phyloP scores from a whole-genome alignment of 179 eudicot genomes.

The Dionaea muscipula region DNA sequence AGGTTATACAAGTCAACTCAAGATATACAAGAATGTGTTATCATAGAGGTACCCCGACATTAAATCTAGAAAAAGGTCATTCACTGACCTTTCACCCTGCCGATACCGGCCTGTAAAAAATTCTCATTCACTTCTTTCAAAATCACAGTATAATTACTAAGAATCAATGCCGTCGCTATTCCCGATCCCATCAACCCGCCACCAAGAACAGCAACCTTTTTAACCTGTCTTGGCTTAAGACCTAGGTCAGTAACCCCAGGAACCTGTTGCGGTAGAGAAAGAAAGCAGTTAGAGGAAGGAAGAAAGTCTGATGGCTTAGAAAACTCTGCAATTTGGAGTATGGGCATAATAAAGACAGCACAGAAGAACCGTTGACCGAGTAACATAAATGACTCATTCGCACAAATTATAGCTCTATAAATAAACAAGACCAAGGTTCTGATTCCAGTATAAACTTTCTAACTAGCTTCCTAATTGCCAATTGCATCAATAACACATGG shows the following conservation, averaged over 20 bases:
- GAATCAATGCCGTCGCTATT: conserved; percentile 81
- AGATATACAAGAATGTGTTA: not conserved
- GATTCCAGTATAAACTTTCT: too few species aligned
- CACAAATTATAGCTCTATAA: too few species aligned
- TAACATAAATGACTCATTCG: too few species aligned
- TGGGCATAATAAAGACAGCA: too few species aligned
- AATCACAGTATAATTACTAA: conserved; percentile 56
- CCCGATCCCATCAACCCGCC: conserved; percentile 99
- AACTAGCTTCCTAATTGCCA: too few species aligned
- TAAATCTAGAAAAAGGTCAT: not conserved
- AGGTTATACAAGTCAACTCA: conserved; percentile 10
- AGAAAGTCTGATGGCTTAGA: not conserved
- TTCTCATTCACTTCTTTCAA: conserved; percentile 88
- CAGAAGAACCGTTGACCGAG: too few species aligned
- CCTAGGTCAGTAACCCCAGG: conserved; percentile 81
- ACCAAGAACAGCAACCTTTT: conserved; percentile 81
- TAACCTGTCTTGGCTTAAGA: conserved; percentile 54
- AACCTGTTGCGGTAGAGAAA: conserved; percentile 32
- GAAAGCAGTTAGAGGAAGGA: not conserved
- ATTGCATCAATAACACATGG: too few species aligned
- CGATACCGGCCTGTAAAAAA: conserved; percentile 56
- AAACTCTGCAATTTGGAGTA: too few species aligned
- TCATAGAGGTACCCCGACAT: not conserved
- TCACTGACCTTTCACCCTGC: conserved; percentile 64
- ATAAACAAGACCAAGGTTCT: too few species aligned